Percentiles rank a stretch among this genome's conserved stretches.
Evolutionary conservation across 2,329 filamentous ascomycete species (phyloP).

Genomic region (Pyricularia pennisetigena): DNA sequence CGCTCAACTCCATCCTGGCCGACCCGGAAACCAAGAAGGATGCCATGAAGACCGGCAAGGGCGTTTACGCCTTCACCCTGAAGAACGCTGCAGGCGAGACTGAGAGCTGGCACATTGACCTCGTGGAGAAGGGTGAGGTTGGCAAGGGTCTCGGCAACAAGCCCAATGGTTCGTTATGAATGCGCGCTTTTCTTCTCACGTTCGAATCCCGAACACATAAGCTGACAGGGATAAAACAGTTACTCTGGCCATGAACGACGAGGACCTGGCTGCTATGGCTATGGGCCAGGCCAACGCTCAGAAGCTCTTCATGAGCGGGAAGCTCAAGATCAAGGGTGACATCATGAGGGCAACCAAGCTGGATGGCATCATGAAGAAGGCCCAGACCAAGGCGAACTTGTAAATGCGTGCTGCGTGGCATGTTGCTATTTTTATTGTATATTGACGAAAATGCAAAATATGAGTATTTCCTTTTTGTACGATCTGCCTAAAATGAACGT

Average conservation of each 20-base stretch:
- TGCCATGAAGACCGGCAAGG: constrained; percentile 80
- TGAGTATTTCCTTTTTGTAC: background rate
- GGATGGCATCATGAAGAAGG: constrained; percentile 85
- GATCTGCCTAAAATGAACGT: background rate
- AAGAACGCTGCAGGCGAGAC: constrained; percentile 78
- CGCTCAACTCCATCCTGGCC: constrained; percentile 64
- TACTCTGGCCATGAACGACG: constrained; percentile 74
- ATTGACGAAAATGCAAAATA: background rate
- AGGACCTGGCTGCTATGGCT: constrained; percentile 78
- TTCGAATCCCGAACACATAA: background rate
- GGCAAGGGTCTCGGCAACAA: constrained; percentile 71
- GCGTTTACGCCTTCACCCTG: constrained; percentile 82
- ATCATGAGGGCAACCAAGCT: constrained; percentile 98
- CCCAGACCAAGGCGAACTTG: constrained; percentile 75
- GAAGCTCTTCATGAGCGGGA: constrained; percentile 93
- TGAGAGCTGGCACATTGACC: constrained; percentile 88
- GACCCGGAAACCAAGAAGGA: constrained; percentile 66
- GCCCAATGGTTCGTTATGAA: constrained; percentile 59
- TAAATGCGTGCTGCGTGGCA: constrained; percentile 21
- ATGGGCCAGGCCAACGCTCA: constrained; percentile 88
- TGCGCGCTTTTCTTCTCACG: background rate
- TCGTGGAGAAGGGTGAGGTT: constrained; percentile 81
- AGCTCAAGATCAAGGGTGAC: constrained; percentile 96
- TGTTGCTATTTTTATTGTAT: background rate
- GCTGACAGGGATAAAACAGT: constrained; percentile 31